Base-by-base conservation (phyloP, 768 basidiomycete genomes). In the Royoungia palumana region DNA sequence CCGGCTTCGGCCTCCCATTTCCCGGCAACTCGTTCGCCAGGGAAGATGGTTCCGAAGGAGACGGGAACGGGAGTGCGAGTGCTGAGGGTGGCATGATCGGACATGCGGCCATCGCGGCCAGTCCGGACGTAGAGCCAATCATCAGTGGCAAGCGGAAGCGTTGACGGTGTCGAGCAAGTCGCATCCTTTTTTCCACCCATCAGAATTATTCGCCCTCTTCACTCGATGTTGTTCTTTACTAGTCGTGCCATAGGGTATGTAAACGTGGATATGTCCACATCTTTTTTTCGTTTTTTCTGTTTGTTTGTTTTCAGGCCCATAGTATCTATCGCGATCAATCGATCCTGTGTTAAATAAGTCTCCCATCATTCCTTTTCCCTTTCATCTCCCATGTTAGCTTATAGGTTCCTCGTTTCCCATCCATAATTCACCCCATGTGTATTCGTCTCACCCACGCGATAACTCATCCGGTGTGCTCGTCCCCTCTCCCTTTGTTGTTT, bases 91-190 rank as follows among this genome's bases (percentile, higher is more conserved):
- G 35, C 8, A 25, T 58, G 44, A 11, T 51, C 14, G 41, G 34
- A 1, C 53, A 44, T 10, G 48, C 8, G 7, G 39, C 9, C 20
- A 3, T 45, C 42, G 39, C 9, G 17, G 5, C 45, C 47, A 34
- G 34, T 10, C 24, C 37, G 0, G 51, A 28, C 9, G 4, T 24
- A 2, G 60, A 60, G 4, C 51, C 54, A 13, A 22, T 61, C 25
- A 30, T 61, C 12, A 63, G 57, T 37, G 60, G 57, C 30, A 61
- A 61, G 45, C 60, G 60, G 47, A 61, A 61, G 30, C 60, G 59
- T 44, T 61, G 38, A 61, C 27, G 12, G 24, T 12, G 2, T 16
- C 28, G 12, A 28, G 11, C 28, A 28, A 32, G 32, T 5, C 14
- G 19, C 20, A 2, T 28, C 24, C 6, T n/a, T 21, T 20, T 17